Evolutionary conservation across 2,329 filamentous ascomycete species (phyloP).

Genomic region (Aureobasidium sp.): DNA sequence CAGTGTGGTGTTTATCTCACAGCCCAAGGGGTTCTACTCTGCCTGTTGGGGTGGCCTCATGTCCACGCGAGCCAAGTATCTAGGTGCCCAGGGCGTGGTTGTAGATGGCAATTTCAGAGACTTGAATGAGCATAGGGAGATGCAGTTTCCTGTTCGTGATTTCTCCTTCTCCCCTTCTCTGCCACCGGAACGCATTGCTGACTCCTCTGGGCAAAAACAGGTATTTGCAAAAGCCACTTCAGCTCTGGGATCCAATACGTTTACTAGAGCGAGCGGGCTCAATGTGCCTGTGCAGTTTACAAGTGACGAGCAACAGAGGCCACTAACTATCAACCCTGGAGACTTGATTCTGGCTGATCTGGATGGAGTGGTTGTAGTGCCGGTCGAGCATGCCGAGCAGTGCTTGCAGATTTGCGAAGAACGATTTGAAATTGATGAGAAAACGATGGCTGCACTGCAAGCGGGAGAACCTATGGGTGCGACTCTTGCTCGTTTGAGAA

Average conservation of each 20-base stretch:
- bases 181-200: background rate
- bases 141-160: constrained; percentile 17
- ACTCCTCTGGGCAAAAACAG: background rate
- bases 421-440: constrained; percentile 31
- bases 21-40: constrained; percentile 29
- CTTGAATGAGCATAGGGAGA: constrained; percentile 26
- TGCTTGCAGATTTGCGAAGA: constrained; percentile 29
- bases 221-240: constrained; percentile 30
- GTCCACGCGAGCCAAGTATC: constrained; percentile 29
- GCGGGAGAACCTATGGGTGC: constrained; percentile 30
- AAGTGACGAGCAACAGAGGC: constrained; percentile 16
- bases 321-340: constrained; percentile 26
- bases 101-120: constrained; percentile 36
- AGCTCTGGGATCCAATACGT: constrained; percentile 25
- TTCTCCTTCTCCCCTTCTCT: background rate
- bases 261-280: constrained; percentile 30
- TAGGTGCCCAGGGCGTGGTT: constrained; percentile 33
- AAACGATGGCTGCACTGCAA: constrained; percentile 28
- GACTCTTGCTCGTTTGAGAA: constrained; percentile 31
- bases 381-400: constrained; percentile 25
- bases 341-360: constrained; percentile 32
- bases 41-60: constrained; percentile 37
- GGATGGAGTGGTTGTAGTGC: constrained; percentile 27
- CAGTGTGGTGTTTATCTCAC: constrained; percentile 33
- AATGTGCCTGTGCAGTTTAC: constrained; percentile 31